Evolutionary conservation across 495 filamentous ascomycete genomes (phyloP), one percentile per base, ranked within the genome.

Genomic region (Daldinia vernicosa): DNA sequence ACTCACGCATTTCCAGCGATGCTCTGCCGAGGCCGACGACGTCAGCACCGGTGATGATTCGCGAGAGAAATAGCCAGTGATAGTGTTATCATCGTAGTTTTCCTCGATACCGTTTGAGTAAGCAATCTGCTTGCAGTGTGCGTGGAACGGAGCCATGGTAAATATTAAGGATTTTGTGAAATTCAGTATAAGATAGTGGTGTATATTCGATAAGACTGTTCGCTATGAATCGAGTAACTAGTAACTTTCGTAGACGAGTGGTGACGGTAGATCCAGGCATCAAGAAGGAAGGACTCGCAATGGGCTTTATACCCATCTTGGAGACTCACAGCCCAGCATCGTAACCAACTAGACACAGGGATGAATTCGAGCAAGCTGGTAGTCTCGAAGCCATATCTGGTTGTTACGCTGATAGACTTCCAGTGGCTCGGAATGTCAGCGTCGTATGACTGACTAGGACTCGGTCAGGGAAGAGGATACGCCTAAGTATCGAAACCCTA

Each of bases 1-100:
- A 63, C 71, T 56, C 7, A 74, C 71, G 9, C 71, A 74, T 14
- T 70, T 70, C 71, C 71, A 74, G 3, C 71, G 45, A 50, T 30
- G 43, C 0, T 33, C 39, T 5, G 12, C 5, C 6, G 27, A 4
- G 33, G 39, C 40, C 0, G 28, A 14, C 6, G 39, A 17, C 6
- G n/a, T 56, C n/a, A 11, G 30, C 14, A 51, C 60, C 32, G 6
- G 68, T 32, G 17, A 5, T 15, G 47, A 43, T 6, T 15, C 32
- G 22, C 15, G 12, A 12, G 60, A 50, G n/a, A 33, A 15, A 2
- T 8, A 22, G 7, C 3, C 30, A 14, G n/a, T 14, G n/a, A 12
- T 37, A 15, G 14, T 14, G 4, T 47, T 1, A 9, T 27, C 26
- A 12, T 8, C 4, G 6, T 37, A 27, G 17, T 15, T 55, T 43